Evolutionary conservation across 1,139 yeast species (phyloP), one percentile per base, ranked within the genome.

Genomic region (Diutina siamensis): DNA sequence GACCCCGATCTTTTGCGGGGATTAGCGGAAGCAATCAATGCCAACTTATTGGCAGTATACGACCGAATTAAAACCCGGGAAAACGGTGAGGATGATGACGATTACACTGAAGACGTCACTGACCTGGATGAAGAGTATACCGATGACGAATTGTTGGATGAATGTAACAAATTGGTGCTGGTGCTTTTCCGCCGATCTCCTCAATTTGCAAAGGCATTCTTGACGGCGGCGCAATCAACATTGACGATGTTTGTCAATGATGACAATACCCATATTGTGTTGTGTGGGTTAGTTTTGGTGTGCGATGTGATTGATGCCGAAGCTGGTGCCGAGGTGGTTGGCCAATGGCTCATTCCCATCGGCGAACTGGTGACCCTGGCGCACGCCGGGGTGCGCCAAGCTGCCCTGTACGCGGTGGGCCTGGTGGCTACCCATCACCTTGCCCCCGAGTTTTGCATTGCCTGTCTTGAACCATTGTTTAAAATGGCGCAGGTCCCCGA

Each of bases 111-210:
- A 58, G 89, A 81, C 49, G 74, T 76, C 22, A 83, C 76, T 50
- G 95, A 86, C 48, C 84, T 79, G 48, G 94, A 83, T 48, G 88
- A 82, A 45, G 97, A 85, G 55, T 86, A 77, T 57, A 83, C 95
- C 1, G 96, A 89, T 60, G 96, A 87, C 57, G 95, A 87, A 57
- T 68, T 89, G 46, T 66, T 86, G 49, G 94, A 87, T 56, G 96
- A 89, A 60, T 79, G 88, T 52, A 83, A 82, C 61, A 84, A 83
- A 59, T 81, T 85, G 1, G 62, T 92, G 35, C 73, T 83, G n/a
- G 73, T 84, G 1, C 70, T 88, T 17, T 83, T 92, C 71, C 83
- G 78, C 61, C 74, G 76, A 47, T 68, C 78, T 27, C 74, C 76
- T 51, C 67, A 68, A 47, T 86, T 85, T 60, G 61, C 87, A 48